Percentiles rank a stretch among this genome's conserved stretches.
Evolutionary conservation across 2,329 filamentous ascomycete genomes (phyloP).

Genomic region (Purpureocillium lavendulum): DNA sequence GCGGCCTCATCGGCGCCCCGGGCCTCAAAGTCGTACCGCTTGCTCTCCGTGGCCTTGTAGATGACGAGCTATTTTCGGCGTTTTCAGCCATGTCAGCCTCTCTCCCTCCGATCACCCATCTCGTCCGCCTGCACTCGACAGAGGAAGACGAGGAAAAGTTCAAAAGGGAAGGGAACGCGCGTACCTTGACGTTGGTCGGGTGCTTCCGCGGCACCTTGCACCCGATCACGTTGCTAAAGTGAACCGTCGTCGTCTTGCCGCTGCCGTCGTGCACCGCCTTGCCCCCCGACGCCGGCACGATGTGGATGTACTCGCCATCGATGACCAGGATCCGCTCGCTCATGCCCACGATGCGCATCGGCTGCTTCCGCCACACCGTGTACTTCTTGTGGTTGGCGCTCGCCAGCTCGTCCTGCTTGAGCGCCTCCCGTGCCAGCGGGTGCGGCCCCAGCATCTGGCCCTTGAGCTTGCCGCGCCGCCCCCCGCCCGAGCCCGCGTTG

Average conservation of each 20-base stretch:
- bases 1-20: conserved; percentile 60
- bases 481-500: conserved; percentile 18
- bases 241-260: conserved; percentile 70
- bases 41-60: conserved; percentile 67
- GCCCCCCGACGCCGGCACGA: conserved; percentile 62
- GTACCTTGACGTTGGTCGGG: conserved; percentile 70
- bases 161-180: conserved; percentile 12
- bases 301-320: conserved; percentile 80
- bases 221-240: conserved; percentile 74
- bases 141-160: not conserved
- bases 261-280: conserved; percentile 56
- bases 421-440: conserved; percentile 56
- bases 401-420: conserved; percentile 50
- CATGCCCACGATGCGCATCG: conserved; percentile 69
- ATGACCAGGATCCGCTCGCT: conserved; percentile 72
- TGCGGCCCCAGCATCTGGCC: conserved; percentile 49
- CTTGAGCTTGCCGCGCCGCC: conserved; percentile 44
- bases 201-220: conserved; percentile 76
- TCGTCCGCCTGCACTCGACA: not conserved
- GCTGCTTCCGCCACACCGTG: conserved; percentile 73
- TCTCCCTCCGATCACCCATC: not conserved
- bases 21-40: conserved; percentile 82
- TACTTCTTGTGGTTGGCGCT: conserved; percentile 64
- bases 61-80: conserved; percentile 49
- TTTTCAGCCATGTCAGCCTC: not conserved